Evolutionary conservation across 345 rosid species (phyloP), one percentile per base, ranked within the genome.

Genomic region (Fremontodendron californicum): DNA sequence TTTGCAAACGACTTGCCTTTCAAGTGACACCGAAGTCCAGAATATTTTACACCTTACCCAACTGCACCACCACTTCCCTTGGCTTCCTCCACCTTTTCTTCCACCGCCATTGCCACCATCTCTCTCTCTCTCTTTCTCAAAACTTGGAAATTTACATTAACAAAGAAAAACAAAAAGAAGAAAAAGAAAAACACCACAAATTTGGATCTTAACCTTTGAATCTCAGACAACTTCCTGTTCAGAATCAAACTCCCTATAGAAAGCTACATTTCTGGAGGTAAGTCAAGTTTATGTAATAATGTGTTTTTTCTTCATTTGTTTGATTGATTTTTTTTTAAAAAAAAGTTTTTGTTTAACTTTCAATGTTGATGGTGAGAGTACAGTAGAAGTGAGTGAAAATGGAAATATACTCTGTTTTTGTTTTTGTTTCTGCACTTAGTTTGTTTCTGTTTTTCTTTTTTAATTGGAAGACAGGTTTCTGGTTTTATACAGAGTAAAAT

Each of bases 191-290:
- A 54, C 3, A 19, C 46, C 37, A 23, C 11, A 64, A 60, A 4
- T 71, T 62, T 49, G 79, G 88, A 85, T 88, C 88, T 79, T 71
- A 70, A 15, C 64, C 70, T 52, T 69, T 21, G 0, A 65, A 76
- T 75, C 79, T 27, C 43, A 33, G 42, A 10, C 25, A 35, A 48
- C 27, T 31, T 4, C 43, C 19, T 40, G 37, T 67, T 18, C 37
- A 3, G 27, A 52, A 29, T 29, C 63, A 7, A 42, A 54, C 7
- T 12, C 29, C 1, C 25, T 33, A 29, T 48, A 40, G 65, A 45
- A 67, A 80, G 75, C 85, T 78, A 77, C 93, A 88, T 86, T 88
- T 81, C 48, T 77, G 11, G 74, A 57, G 87, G 89, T 88, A 78
- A 82, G 90, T 65, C 25, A 65, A 55, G 76, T 77, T 43, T 40